Evolutionary conservation across 2,329 filamentous ascomycete genomes (phyloP).

Genomic region (Aspergillus pseudoterreus): DNA sequence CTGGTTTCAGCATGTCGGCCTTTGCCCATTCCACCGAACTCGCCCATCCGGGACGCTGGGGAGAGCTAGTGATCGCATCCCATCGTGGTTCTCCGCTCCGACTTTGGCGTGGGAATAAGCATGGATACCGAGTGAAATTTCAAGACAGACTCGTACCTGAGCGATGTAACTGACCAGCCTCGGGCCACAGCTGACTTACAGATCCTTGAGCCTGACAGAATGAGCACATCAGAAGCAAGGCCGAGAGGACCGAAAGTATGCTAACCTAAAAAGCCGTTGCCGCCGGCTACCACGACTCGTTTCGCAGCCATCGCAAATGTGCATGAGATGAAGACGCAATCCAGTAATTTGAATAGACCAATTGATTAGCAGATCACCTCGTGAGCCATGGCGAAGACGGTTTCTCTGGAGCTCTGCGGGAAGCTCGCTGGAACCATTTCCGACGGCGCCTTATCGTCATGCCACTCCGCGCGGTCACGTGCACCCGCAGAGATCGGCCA

Average conservation of each 20-base stretch:
- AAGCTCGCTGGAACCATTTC: slow-evolving; percentile 6
- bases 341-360: not conserved
- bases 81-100: slow-evolving; percentile 88
- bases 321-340: slow-evolving; percentile 5
- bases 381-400: slow-evolving; percentile 10
- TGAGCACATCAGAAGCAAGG: not conserved
- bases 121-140: not conserved
- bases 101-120: slow-evolving; percentile 44
- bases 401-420: slow-evolving; percentile 5
- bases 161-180: slow-evolving; percentile 88
- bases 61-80: slow-evolving; percentile 70
- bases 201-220: slow-evolving; percentile 63
- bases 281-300: slow-evolving; percentile 84
- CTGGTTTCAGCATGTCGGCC: slow-evolving; percentile 80
- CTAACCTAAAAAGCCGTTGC: slow-evolving; percentile 81
- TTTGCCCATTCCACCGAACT: slow-evolving; percentile 80
- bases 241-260: slow-evolving; percentile 17
- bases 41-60: slow-evolving; percentile 73
- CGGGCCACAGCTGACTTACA: slow-evolving; percentile 82
- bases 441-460: slow-evolving; percentile 14
- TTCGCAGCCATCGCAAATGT: slow-evolving; percentile 56
- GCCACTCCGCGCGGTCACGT: slow-evolving; percentile 24
- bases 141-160: slow-evolving; percentile 61
- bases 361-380: slow-evolving; percentile 1
- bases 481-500: slow-evolving; percentile 6